Evolutionary conservation across 352 stramenopile species (phyloP).

Genomic region (Pythium brassicae): DNA sequence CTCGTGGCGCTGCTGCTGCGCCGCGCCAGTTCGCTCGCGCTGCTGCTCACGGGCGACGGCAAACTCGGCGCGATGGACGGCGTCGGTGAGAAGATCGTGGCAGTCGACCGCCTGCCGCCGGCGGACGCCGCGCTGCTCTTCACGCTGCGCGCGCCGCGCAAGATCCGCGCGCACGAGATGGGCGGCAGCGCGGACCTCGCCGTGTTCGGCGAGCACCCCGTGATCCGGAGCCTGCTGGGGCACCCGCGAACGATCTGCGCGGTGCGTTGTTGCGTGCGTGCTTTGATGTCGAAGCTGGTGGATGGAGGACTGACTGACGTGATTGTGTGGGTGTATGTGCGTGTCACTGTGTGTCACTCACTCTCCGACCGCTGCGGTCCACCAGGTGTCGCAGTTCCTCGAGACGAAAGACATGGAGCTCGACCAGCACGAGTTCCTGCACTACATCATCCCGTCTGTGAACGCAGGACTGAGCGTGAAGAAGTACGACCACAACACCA

Average conservation of each 20-base stretch:
- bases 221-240: conserved; percentile 56
- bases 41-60: conserved; percentile 65
- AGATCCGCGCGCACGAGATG: conserved; percentile 79
- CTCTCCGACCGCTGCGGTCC: neutral
- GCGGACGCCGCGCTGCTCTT: conserved; percentile 69
- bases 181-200: conserved; percentile 55
- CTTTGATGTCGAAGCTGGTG: too few relatives aligned
- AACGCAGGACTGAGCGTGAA: conserved; percentile 56
- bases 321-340: too few relatives aligned
- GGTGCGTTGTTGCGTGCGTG: conserved; percentile 19
- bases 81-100: conserved; percentile 75
- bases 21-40: conserved; percentile 51
- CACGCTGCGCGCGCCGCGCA: conserved; percentile 64
- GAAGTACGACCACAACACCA: conserved; percentile 19
- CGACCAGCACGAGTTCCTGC: conserved; percentile 77
- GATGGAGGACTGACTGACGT: too few relatives aligned
- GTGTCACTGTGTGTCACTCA: neutral
- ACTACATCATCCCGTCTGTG: conserved; percentile 79
- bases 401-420: conserved; percentile 81
- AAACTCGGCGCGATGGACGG: conserved; percentile 77
- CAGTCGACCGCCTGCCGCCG: conserved; percentile 57
- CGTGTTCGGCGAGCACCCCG: conserved; percentile 53
- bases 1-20: conserved; percentile 52
- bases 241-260: conserved; percentile 74
- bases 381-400: conserved; percentile 68